phyloP scores from a whole-genome alignment of 306 rosid species.

The Vigna nakashimae region DNA sequence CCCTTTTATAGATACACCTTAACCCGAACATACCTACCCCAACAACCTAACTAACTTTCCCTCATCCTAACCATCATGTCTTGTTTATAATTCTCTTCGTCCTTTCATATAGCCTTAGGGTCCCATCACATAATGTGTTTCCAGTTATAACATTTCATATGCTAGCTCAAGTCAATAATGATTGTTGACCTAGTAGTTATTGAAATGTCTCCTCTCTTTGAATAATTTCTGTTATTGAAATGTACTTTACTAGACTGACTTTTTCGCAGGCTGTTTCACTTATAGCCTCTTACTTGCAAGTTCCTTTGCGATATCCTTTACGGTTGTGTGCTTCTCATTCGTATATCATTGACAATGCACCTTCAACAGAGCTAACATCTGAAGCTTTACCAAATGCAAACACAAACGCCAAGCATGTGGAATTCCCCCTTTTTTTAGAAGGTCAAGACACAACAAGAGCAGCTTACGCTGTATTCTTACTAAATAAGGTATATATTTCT shows the following conservation, averaged over 20 bases:
- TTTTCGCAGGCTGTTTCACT: constrained; percentile 88
- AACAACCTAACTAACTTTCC: no score
- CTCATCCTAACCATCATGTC: no score
- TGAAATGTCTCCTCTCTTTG: constrained; percentile 15
- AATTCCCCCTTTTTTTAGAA: constrained; percentile 89
- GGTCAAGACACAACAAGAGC: constrained; percentile 98
- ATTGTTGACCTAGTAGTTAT: constrained; percentile 38
- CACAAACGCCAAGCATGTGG: constrained; percentile 63
- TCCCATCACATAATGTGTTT: no score
- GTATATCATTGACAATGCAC: constrained; percentile 80
- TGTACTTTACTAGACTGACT: constrained; percentile 46
- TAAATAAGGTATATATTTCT: constrained; percentile 76
- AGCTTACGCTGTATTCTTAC: constrained; percentile 89
- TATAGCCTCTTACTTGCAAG: constrained; percentile 82
- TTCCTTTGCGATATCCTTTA: constrained; percentile 88
- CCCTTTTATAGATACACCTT: no score
- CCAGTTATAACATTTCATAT: not conserved
- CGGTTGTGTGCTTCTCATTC: constrained; percentile 90
- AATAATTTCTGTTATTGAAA: constrained; percentile 8
- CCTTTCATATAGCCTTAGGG: no score
- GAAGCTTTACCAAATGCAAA: constrained; percentile 58
- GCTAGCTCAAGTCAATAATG: constrained; percentile 22
- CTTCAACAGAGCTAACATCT: constrained; percentile 66
- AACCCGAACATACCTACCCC: no score
- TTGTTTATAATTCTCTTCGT: no score